These are phyloP conservation scores for Hemileccinum rubropunctum DNA, from an alignment of 768 basidiomycete species.

Conservation along the genomic window DNA sequence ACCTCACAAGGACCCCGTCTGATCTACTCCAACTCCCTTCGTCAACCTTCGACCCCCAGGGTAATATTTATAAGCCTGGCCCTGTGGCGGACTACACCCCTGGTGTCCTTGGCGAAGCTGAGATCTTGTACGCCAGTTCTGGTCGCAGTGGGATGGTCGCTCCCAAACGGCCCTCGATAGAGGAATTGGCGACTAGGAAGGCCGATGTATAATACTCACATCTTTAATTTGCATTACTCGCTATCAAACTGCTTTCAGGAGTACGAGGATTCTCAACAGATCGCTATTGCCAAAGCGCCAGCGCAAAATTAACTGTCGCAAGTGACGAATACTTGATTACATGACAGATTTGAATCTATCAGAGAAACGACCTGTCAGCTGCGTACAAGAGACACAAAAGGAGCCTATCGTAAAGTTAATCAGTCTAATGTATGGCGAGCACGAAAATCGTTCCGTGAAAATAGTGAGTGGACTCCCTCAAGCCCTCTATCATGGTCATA, in stretches of 20 bases:
- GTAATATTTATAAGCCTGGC: conserved; percentile 51
- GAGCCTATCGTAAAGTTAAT: too few relatives aligned
- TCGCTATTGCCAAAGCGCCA: too few relatives aligned
- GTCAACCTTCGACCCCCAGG: conserved; percentile 63
- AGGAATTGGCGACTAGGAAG: conserved; percentile 19
- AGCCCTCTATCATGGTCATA: too few relatives aligned
- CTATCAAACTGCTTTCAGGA: conserved; percentile 12
- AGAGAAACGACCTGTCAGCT: too few relatives aligned
- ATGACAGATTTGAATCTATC: too few relatives aligned
- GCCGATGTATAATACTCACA: conserved; percentile 27
- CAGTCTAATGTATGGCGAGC: too few relatives aligned
- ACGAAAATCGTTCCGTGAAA: too few relatives aligned
- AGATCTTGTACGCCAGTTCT: conserved; percentile 68
- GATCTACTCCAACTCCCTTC: conserved; percentile 69
- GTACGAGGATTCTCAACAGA: not conserved
- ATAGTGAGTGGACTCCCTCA: too few relatives aligned
- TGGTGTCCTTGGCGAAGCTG: conserved; percentile 55
- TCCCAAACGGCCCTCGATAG: conserved; percentile 30
- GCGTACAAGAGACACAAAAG: too few relatives aligned
- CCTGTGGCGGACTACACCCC: conserved; percentile 50
- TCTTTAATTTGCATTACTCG: conserved; percentile 25
- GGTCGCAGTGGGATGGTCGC: conserved; percentile 48
- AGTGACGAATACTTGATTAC: not conserved
- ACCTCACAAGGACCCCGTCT: conserved; percentile 74
- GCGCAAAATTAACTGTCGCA: not conserved